Base-by-base conservation (phyloP, 2,329 filamentous ascomycete species). In the Colletotrichum sidae region DNA sequence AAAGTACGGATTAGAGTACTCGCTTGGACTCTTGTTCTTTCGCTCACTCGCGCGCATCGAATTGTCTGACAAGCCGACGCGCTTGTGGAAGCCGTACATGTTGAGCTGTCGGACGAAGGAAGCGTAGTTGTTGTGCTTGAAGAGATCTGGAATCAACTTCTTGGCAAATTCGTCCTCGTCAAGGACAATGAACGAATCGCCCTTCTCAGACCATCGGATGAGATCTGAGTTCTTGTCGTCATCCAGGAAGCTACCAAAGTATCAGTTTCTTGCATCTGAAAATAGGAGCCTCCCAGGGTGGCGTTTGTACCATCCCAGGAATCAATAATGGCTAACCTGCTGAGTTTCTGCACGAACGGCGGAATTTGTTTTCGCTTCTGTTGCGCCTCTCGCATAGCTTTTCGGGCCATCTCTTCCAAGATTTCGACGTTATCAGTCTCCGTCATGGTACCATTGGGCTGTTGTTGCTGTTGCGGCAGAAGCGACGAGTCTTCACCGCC, bases 81-180 rank as follows among this genome's bases (percentile, higher is more conserved):
- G 91, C 83, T 99, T 99, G 84, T 99, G 96, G 73, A 99, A 99
- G 68, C 97, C 94, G 77, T 97, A 97, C 84, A 97, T 97, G 79
- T 97, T 97, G 68, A 97, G 85, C 76, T 97, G 94, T 41, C 94
- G 90, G 60, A 97, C 94, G 75, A 97, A 97, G 69, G 94, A 97
- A 51, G 94, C 94, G 78, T 97, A 97, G 77, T 97, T 97, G 85
- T 95, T 97, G 81, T 99, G 96, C 79, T 99, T 99, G 86, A 99
- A 99, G 68, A 98, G 90, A 78, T 98, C 97, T 1, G 96, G 96
- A 33, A 99, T 92, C 71, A 99, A 91, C 42, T 92, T 93, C 80
- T 97, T 98, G 17, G 96, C 97, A 75, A 99, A 99, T 79, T 97
- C 95, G 74, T 99, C 96, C 79, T 99, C 96, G 73, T 99, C 95